phyloP scores from a whole-genome alignment of 2,329 filamentous ascomycete genomes.

The Epichloe elymi region DNA sequence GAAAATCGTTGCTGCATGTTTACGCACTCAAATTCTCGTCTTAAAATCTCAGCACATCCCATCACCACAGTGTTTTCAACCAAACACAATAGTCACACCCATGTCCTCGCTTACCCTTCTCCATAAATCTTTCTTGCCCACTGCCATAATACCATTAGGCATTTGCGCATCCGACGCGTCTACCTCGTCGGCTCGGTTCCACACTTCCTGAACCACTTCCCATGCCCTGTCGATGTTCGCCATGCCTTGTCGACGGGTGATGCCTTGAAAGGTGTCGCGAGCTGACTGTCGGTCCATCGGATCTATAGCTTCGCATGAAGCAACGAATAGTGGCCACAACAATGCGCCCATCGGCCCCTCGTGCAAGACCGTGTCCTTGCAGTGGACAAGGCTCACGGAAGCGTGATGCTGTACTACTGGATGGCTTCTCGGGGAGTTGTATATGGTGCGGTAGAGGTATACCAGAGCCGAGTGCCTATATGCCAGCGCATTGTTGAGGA shows the following conservation, averaged over 20 bases:
- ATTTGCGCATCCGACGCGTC: constrained; percentile 10
- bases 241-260: constrained; percentile 49
- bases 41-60: background rate
- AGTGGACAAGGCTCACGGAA: constrained; percentile 37
- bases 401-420: constrained; percentile 40
- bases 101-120: constrained; percentile 43
- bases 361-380: constrained; percentile 39
- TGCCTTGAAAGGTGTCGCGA: constrained; percentile 35
- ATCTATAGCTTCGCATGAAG: constrained; percentile 43
- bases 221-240: constrained; percentile 49
- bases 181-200: constrained; percentile 36
- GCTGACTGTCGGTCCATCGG: constrained; percentile 38
- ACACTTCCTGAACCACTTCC: constrained; percentile 48
- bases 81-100: constrained; percentile 47
- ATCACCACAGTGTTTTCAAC: constrained; percentile 21
- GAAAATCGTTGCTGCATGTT: no score
- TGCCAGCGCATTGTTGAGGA: constrained; percentile 45
- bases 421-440: constrained; percentile 32
- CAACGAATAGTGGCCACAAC: constrained; percentile 52
- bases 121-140: constrained; percentile 31
- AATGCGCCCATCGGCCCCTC: constrained; percentile 49
- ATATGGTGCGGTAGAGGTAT: constrained; percentile 43
- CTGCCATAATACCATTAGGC: constrained; percentile 3
- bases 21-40: no score
- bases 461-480: constrained; percentile 46